Conservation (phyloP, 2,329 filamentous ascomycete species). For the Diaporthe vaccinii region DNA sequence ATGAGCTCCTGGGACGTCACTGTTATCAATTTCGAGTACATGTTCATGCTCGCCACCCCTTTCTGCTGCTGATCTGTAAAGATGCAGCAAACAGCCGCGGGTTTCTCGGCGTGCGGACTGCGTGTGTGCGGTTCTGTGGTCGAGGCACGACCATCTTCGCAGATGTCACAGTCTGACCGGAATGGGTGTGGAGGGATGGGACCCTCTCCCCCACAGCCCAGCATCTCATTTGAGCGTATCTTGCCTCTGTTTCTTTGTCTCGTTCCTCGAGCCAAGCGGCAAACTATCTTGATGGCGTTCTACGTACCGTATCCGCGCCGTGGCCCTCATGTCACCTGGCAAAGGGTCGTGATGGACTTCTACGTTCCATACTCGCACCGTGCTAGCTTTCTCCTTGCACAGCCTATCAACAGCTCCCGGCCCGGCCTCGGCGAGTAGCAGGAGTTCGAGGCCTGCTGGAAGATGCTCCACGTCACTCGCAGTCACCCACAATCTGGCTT, state of each 20-base stretch:
- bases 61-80: not conserved
- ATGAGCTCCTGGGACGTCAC: not conserved
- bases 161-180: not conserved
- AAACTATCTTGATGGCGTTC: not conserved
- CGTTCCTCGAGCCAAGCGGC: no score
- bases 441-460: constrained; percentile 90
- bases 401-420: constrained; percentile 44
- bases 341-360: not conserved
- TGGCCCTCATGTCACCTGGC: not conserved
- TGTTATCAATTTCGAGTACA: no score
- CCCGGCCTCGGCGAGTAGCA: constrained; percentile 64
- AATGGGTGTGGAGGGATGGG: not conserved
- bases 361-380: not conserved
- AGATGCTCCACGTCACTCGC: constrained; percentile 79
- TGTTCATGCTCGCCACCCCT: not conserved
- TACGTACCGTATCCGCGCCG: not conserved
- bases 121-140: not conserved
- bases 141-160: not conserved
- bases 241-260: not conserved
- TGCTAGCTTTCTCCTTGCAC: not conserved
- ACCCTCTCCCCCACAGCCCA: not conserved
- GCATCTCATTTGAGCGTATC: not conserved
- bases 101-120: not conserved
- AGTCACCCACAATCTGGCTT: not conserved
- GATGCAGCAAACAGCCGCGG: not conserved